Conservation (phyloP, 805 yeast species). For the Debaryomyces hansenii region DNA sequence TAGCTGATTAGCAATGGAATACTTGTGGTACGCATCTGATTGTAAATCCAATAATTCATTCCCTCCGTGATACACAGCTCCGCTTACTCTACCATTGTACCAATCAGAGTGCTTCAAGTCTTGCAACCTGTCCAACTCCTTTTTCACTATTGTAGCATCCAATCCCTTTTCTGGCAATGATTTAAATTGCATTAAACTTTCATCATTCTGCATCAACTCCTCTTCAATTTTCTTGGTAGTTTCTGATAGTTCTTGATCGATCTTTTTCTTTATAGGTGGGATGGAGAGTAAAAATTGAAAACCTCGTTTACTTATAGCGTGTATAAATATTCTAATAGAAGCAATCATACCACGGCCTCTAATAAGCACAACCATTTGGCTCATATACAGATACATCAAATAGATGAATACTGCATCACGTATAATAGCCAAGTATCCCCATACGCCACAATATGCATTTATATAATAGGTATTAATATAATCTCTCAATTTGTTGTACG, state of each 20-base stretch:
- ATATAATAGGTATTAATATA: not conserved
- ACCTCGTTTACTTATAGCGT: constrained; percentile 15
- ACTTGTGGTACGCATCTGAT: constrained; percentile 70
- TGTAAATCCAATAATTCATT: constrained; percentile 72
- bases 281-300: constrained; percentile 39
- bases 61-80: constrained; percentile 97
- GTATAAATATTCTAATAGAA: constrained; percentile 17
- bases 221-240: constrained; percentile 52
- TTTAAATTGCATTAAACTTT: constrained; percentile 42
- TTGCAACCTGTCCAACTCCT: constrained; percentile 51
- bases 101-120: constrained; percentile 69
- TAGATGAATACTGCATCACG: constrained; percentile 22
- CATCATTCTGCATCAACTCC: constrained; percentile 57
- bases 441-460: constrained; percentile 1
- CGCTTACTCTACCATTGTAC: constrained; percentile 84
- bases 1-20: constrained; percentile 86
- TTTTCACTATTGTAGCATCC: constrained; percentile 42
- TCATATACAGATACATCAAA: constrained; percentile 11
- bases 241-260: constrained; percentile 58
- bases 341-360: constrained; percentile 43
- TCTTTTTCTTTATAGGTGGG: constrained; percentile 55
- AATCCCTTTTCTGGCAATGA: constrained; percentile 64
- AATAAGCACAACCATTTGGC: constrained; percentile 10
- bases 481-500: not conserved
- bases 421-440: constrained; percentile 12